phyloP scores from a whole-genome alignment of 371 early-diverging fungal genomes.

The Pancytospora philotis region DNA sequence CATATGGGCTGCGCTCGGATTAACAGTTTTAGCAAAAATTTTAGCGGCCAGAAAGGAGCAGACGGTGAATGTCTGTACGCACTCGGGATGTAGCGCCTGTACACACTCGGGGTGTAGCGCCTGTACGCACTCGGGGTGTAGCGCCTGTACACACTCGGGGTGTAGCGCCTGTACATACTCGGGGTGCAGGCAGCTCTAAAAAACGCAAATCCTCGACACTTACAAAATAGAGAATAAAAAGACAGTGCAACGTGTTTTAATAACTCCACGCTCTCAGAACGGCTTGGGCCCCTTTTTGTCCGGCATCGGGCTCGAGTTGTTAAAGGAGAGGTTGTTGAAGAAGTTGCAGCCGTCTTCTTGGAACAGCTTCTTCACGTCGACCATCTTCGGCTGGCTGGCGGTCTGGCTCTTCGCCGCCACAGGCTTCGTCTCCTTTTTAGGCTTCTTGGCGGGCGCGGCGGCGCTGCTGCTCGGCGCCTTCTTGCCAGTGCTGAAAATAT shows the following conservation, averaged over 20 bases:
- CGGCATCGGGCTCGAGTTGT: conserved; percentile 16
- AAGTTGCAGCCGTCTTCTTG: conserved; percentile 18
- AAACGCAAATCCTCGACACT: too few relatives aligned
- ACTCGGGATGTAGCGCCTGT: too few relatives aligned
- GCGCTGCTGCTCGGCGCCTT: background rate
- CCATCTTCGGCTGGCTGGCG: background rate
- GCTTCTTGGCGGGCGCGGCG: background rate
- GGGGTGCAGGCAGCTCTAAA: too few relatives aligned
- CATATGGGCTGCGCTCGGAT: background rate
- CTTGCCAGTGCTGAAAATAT: background rate
- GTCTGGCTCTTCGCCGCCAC: background rate
- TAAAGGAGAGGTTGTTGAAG: conserved; percentile 31
- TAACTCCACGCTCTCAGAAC: too few relatives aligned
- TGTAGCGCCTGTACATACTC: too few relatives aligned
- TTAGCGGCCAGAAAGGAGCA: background rate
- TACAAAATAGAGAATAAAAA: too few relatives aligned
- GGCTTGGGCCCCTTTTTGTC: conserved; percentile 9
- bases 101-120: too few relatives aligned
- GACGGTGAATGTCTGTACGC: too few relatives aligned
- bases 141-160: too few relatives aligned
- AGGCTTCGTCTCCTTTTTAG: conserved; percentile 7
- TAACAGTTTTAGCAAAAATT: background rate
- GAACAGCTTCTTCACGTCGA: conserved; percentile 15
- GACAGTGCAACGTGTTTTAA: too few relatives aligned
- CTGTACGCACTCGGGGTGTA: too few relatives aligned